Conservation (phyloP, 768 basidiomycete genomes). For the Trametes sanguinea region DNA sequence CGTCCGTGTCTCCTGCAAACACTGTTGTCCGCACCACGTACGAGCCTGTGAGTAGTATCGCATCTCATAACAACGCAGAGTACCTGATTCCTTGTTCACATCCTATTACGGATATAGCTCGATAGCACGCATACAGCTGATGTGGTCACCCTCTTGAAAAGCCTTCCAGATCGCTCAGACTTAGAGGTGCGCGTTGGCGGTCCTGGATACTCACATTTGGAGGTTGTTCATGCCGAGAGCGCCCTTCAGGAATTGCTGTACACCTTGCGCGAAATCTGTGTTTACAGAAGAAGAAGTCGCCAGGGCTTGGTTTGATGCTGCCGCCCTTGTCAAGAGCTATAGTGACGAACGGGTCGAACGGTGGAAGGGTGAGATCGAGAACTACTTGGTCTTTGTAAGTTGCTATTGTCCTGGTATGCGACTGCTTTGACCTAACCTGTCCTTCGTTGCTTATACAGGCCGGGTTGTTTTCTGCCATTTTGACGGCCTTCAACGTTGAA, state of each 20-base stretch:
- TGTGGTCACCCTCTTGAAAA: too few relatives aligned
- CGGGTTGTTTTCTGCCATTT: conserved; percentile 29
- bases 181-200: neutral
- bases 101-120: too few relatives aligned
- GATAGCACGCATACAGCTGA: too few relatives aligned
- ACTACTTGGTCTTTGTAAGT: conserved; percentile 2
- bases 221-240: too few relatives aligned
- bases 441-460: conserved; percentile 20
- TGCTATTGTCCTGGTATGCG: neutral
- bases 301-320: neutral
- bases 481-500: conserved; percentile 30
- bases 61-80: too few relatives aligned
- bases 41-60: too few relatives aligned
- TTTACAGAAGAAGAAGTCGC: conserved; percentile 39
- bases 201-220: too few relatives aligned
- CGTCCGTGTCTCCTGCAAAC: too few relatives aligned
- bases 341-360: conserved; percentile 5
- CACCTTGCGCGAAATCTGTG: neutral
- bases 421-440: too few relatives aligned
- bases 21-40: too few relatives aligned
- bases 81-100: too few relatives aligned
- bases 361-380: conserved; percentile 9
- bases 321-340: neutral
- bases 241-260: neutral
- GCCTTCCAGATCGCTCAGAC: neutral